These are phyloP conservation scores for Rosa chinensis DNA, from an alignment of 306 rosid genomes.

Conservation along the genomic window DNA sequence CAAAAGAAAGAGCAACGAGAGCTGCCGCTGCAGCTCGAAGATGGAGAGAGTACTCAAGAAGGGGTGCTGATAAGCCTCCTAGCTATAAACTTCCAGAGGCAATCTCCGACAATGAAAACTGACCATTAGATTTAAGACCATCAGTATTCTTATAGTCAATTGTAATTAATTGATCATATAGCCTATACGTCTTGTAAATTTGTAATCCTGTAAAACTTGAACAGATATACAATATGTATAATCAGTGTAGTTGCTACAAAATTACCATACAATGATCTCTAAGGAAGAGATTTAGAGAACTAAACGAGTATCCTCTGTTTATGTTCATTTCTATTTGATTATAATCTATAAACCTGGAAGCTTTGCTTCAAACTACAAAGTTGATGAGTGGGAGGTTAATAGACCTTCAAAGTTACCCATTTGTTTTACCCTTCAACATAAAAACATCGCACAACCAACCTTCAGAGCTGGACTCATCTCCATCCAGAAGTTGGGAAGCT, in stretches of 20 bases:
- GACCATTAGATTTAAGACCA: conserved; percentile 26
- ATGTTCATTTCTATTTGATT: neutral
- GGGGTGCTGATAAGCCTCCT: conserved; percentile 77
- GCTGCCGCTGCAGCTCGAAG: conserved; percentile 91
- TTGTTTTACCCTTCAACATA: too few relatives aligned
- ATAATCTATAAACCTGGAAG: neutral
- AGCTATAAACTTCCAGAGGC: conserved; percentile 82
- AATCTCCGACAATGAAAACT: conserved; percentile 48
- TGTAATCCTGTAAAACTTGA: neutral
- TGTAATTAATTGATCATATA: conserved; percentile 38
- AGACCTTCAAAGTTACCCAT: neutral
- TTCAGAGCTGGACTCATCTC: too few relatives aligned
- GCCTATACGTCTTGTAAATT: neutral
- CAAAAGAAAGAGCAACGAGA: conserved; percentile 64
- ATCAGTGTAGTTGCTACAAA: conserved; percentile 2
- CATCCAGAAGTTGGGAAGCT: too few relatives aligned
- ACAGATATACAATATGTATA: neutral
- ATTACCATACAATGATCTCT: neutral
- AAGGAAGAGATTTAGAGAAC: neutral
- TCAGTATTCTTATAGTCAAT: conserved; percentile 15
- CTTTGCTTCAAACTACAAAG: neutral
- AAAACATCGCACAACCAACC: too few relatives aligned
- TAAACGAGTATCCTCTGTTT: neutral
- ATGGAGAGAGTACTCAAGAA: conserved; percentile 98
- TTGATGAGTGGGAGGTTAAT: neutral